These are phyloP conservation scores for Lentinus polychrous DNA, from an alignment of 1,284 basidiomycete species.

Conservation along the genomic window DNA sequence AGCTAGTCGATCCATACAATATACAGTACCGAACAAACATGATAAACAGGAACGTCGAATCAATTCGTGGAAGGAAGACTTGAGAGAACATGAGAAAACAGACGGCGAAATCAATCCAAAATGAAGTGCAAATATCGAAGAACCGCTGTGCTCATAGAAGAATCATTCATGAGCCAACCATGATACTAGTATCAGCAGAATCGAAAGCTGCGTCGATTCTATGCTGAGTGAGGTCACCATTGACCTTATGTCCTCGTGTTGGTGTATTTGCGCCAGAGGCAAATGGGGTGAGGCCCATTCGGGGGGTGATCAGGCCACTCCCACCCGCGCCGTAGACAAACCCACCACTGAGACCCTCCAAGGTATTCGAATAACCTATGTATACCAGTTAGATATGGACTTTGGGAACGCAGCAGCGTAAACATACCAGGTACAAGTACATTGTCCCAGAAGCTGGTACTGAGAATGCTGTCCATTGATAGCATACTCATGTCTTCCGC, in stretches of 20 bases:
- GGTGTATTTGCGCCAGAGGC: slow-evolving; percentile 32
- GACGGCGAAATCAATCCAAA: too few species aligned
- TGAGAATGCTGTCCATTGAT: slow-evolving; percentile 76
- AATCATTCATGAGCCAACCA: background rate
- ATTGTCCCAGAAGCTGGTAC: slow-evolving; percentile 76
- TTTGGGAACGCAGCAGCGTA: slow-evolving; percentile 1
- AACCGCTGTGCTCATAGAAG: background rate
- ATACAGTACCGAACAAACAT: background rate
- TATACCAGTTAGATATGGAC: background rate
- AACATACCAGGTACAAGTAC: slow-evolving; percentile 72
- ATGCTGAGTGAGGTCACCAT: slow-evolving; percentile 16
- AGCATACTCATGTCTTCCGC: slow-evolving; percentile 46
- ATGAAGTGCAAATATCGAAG: background rate
- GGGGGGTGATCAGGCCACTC: slow-evolving; percentile 62
- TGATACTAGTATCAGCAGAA: slow-evolving; percentile 2
- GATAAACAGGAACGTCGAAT: background rate
- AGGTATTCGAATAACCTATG: slow-evolving; percentile 65
- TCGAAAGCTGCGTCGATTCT: slow-evolving; percentile 21
- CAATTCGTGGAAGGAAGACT: too few species aligned
- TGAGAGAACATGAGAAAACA: too few species aligned
- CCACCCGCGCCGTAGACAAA: slow-evolving; percentile 78
- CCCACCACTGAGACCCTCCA: slow-evolving; percentile 75
- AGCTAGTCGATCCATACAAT: background rate
- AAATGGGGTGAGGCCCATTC: slow-evolving; percentile 30
- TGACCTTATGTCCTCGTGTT: slow-evolving; percentile 6